Evolutionary conservation across 2,329 filamentous ascomycete genomes (phyloP), one percentile per base, ranked within the genome.

Genomic region (Pseudovirgaria hyperparasitica): DNA sequence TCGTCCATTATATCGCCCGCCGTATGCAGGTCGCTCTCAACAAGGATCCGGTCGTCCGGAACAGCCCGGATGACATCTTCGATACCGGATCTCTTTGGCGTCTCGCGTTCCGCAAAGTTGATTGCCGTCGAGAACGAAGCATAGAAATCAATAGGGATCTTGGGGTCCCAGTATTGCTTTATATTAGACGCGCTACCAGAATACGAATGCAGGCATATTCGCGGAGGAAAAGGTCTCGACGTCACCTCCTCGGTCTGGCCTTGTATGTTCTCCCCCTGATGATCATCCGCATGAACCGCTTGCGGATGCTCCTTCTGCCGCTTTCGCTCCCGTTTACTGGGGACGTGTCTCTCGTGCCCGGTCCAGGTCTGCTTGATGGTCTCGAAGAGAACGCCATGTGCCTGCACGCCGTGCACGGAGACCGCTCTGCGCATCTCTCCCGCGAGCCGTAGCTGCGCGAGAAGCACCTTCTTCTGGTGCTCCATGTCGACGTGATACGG

Each of bases 161-260:
- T 62, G 2, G 72, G 70, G 36, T 79, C 67, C 25, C 84, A 57
- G 44, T 93, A 96, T 50, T 85, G 84, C 37, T 70, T 76, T 19
- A 94, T 57, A 17, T 76, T 67, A 30, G 90, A 76, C 8, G 72
- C 63, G 5, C 77, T 69, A 1, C 84, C 87, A 25, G 81, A 92
- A 54, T 85, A 98, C 0, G 86, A 94, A 54, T 98, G 90, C 32
- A 98, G 70, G 46, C 90, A 98, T 47, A 96, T 77, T 6, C 86
- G 65, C 1, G 86, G 85, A 4, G 90, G 86, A 40, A 78, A 96
- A 0, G 80, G 76, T 33, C 67, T 73, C 23, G 25, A 17, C 6
- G 30, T 11, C 6, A 35, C 23, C 15, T 33, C 21, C 13, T 16
- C 27, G 18, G 13, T 22, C 6, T 27, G 25, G 32, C 6, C 21